phyloP scores from a whole-genome alignment of 2,329 filamentous ascomycete genomes.

The Clarireedia monteithiana region DNA sequence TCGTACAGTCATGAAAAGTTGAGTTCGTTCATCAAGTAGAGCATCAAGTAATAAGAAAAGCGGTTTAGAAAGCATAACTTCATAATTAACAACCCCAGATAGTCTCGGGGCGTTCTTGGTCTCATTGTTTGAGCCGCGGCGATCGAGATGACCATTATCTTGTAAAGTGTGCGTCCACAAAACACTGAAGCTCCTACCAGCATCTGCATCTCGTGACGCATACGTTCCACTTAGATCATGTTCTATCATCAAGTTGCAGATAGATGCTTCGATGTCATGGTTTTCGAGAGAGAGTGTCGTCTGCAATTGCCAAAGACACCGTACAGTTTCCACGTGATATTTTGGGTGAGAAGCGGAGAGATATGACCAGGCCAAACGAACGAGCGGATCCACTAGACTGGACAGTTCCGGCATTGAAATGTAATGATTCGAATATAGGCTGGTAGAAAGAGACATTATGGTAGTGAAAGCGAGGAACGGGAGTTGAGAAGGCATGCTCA shows the following conservation, averaged over 20 bases:
- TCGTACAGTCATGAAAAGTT: conserved; percentile 68
- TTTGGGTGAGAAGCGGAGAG: conserved; percentile 79
- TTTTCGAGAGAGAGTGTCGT: conserved; percentile 57
- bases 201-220: conserved; percentile 45
- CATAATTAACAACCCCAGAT: conserved; percentile 53
- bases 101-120: conserved; percentile 34
- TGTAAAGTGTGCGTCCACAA: conserved; percentile 76
- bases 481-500: conserved; percentile 34
- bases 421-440: conserved; percentile 46
- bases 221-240: conserved; percentile 41
- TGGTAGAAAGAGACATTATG: conserved; percentile 48
- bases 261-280: conserved; percentile 72
- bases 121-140: conserved; percentile 36
- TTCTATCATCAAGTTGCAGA: conserved; percentile 61
- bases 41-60: conserved; percentile 76
- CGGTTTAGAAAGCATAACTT: conserved; percentile 71
- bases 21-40: conserved; percentile 62
- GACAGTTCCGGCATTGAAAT: conserved; percentile 47
- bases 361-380: conserved; percentile 69
- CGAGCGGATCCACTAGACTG: conserved; percentile 58
- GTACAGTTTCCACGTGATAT: conserved; percentile 88
- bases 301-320: conserved; percentile 80
- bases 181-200: conserved; percentile 62
- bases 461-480: conserved; percentile 51
- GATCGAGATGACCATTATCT: conserved; percentile 40